These are phyloP conservation scores for Didymella exigua DNA, from an alignment of 2,329 filamentous ascomycete genomes.

Conservation along the genomic window DNA sequence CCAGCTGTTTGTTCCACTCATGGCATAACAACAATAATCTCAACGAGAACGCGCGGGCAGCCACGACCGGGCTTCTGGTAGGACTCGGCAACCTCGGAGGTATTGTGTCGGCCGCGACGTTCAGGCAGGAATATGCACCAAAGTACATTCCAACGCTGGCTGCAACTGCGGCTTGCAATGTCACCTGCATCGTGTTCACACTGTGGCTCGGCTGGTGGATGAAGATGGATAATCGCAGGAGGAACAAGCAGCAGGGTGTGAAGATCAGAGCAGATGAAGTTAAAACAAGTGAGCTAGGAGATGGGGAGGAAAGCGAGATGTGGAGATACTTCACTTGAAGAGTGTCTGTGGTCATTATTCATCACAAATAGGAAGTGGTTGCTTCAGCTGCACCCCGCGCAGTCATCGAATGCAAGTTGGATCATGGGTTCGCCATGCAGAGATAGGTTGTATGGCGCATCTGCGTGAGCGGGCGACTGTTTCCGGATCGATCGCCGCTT, in stretches of 20 bases:
- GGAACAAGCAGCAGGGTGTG: slow-evolving; percentile 48
- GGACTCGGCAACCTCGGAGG: slow-evolving; percentile 58
- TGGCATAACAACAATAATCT: slow-evolving; percentile 62
- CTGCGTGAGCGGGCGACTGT: no score
- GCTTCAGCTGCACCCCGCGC: background rate
- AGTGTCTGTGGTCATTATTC: no score
- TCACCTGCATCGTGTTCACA: slow-evolving; percentile 50
- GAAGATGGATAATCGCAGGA: slow-evolving; percentile 52
- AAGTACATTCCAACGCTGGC: slow-evolving; percentile 57
- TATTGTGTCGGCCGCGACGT: slow-evolving; percentile 54
- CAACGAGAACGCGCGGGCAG: slow-evolving; percentile 56
- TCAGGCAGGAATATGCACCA: slow-evolving; percentile 56
- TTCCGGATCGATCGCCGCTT: no score
- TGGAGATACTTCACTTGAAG: slow-evolving; percentile 48
- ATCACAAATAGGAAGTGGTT: background rate
- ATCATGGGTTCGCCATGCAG: no score
- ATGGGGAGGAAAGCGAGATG: slow-evolving; percentile 47
- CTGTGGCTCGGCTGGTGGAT: slow-evolving; percentile 53
- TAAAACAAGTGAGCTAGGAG: slow-evolving; percentile 47
- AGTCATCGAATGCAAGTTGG: background rate
- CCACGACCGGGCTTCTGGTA: slow-evolving; percentile 56
- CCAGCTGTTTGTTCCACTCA: slow-evolving; percentile 55
- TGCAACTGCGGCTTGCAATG: slow-evolving; percentile 52
- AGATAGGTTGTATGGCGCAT: no score
- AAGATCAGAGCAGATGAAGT: slow-evolving; percentile 48